Conservation (phyloP, 768 basidiomycete genomes). For the Suillus lakei region DNA sequence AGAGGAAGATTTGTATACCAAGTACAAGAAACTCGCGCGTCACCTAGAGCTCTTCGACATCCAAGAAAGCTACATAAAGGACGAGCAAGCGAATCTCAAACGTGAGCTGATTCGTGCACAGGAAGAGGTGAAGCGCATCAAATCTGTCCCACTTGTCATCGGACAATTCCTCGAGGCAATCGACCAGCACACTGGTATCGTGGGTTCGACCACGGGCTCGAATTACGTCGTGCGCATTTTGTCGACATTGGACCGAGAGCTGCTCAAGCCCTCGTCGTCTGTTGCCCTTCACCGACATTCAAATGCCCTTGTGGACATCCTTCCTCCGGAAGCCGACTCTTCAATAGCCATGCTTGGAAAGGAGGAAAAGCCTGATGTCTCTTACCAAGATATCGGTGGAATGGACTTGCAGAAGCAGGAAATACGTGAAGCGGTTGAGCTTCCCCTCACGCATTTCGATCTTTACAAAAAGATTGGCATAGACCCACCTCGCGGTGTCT, state of each 20-base stretch:
- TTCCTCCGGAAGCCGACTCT: constrained; percentile 98
- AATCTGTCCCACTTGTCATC: constrained; percentile 97
- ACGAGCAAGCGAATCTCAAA: constrained; percentile 97
- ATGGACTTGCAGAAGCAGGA: constrained; percentile 99
- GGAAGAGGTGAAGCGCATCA: constrained; percentile 99
- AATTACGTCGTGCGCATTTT: constrained; percentile 98
- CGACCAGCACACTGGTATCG: constrained; percentile 96
- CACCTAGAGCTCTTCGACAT: constrained; percentile 96
- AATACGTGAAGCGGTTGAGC: constrained; percentile 96
- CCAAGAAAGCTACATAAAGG: constrained; percentile 96
- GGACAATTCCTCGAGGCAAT: constrained; percentile 99
- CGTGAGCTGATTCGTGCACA: constrained; percentile 98
- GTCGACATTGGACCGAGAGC: constrained; percentile 94
- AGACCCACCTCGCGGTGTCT: constrained; percentile 95
- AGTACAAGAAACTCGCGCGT: constrained; percentile 94
- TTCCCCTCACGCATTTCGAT: constrained; percentile 96
- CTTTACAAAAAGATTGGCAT: constrained; percentile 99
- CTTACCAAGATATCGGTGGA: constrained; percentile 94
- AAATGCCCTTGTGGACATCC: constrained; percentile 96
- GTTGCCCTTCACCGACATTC: constrained; percentile 99
- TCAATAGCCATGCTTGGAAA: constrained; percentile 93
- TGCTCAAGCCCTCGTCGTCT: constrained; percentile 95
- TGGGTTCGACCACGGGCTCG: constrained; percentile 95
- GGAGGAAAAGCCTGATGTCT: constrained; percentile 94
- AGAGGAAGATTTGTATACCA: constrained; percentile 92